Base-by-base conservation (phyloP, 208 protist species). In the Trypanosoma lewisi region DNA sequence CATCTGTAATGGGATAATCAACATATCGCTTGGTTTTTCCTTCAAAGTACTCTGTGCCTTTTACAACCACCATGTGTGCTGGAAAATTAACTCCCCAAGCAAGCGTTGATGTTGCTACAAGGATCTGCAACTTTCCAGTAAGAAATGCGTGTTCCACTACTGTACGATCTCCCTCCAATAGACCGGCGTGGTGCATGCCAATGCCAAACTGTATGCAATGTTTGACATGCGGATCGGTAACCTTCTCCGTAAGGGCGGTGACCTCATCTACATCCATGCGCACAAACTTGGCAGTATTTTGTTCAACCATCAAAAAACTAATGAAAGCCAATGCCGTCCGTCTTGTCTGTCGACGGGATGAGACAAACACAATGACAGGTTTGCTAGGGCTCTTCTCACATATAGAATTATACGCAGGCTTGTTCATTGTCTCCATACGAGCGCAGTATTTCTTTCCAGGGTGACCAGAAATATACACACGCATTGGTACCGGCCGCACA, bases 1-100 rank as follows among this genome's bases (percentile, higher is more conserved):
- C 94, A 70, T 99, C 99, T 9, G 98, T 99, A 37, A 99, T 98
- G 44, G 98, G 96, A 75, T 98, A 99, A 77, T 99, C 98, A 17
- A 99, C 93, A 77, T 99, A 99, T 58, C 77, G 83, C 36, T 88
- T 82, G 6, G 88, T 95, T 71, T 98, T 98, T 25, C 91, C 93
- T 80, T 99, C 98, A 74, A 96, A 99, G 85, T 95, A 99, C 78
- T 99, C 98, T 34, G 98, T 99, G n/a, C 99, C 99, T 79, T 99
- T 99, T 41, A 99, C 95, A 23, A 99, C 88, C 34, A 99, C 99
- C 73, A 99, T 94, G 87, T 99, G 98, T 2, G 99, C 98, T 0
- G 99, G 98, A 36, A 99, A 91, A 88, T 99, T 99, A n/a, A 99
- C 97, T 62, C 99, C 99, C 98, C 98, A 99, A 19, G 98, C 98